Conservation (phyloP, 2,329 filamentous ascomycete genomes). For the Emydomyces testavorans region DNA sequence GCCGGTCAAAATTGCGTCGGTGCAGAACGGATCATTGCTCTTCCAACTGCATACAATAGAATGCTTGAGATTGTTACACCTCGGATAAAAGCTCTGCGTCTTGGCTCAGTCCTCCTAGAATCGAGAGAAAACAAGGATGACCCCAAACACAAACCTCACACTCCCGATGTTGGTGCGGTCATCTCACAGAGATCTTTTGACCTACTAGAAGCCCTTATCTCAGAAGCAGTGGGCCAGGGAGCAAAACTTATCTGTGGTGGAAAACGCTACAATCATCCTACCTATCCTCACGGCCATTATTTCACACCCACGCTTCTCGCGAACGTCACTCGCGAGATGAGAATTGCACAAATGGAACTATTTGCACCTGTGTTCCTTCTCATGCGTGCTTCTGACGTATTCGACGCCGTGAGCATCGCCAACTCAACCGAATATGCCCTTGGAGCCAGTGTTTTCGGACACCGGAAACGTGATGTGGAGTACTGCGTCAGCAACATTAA, state of each 20-base stretch:
- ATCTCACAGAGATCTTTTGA: constrained; percentile 68
- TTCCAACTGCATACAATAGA: constrained; percentile 61
- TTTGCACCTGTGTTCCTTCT: constrained; percentile 85
- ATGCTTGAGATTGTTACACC: constrained; percentile 61
- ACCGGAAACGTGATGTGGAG: constrained; percentile 50
- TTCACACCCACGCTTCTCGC: constrained; percentile 82
- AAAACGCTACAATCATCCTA: constrained; percentile 56
- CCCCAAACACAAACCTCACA: constrained; percentile 18
- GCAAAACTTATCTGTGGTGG: constrained; percentile 76
- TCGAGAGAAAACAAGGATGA: constrained; percentile 20
- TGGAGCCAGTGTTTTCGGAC: constrained; percentile 77
- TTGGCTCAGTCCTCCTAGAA: constrained; percentile 57
- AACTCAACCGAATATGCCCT: constrained; percentile 80
- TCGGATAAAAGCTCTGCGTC: constrained; percentile 60
- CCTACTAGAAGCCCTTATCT: constrained; percentile 63
- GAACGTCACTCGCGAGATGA: constrained; percentile 79
- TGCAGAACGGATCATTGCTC: constrained; percentile 80
- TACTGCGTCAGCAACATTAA: constrained; percentile 57
- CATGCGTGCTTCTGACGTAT: constrained; percentile 58
- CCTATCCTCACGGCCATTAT: constrained; percentile 71
- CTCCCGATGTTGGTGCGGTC: constrained; percentile 72
- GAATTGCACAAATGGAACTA: constrained; percentile 77
- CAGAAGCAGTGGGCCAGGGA: constrained; percentile 64
- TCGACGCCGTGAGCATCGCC: constrained; percentile 61
- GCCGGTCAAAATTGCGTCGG: constrained; percentile 97